These are phyloP conservation scores for Aureoboletus auriporus DNA, from an alignment of 768 basidiomycete genomes.

Conservation along the genomic window DNA sequence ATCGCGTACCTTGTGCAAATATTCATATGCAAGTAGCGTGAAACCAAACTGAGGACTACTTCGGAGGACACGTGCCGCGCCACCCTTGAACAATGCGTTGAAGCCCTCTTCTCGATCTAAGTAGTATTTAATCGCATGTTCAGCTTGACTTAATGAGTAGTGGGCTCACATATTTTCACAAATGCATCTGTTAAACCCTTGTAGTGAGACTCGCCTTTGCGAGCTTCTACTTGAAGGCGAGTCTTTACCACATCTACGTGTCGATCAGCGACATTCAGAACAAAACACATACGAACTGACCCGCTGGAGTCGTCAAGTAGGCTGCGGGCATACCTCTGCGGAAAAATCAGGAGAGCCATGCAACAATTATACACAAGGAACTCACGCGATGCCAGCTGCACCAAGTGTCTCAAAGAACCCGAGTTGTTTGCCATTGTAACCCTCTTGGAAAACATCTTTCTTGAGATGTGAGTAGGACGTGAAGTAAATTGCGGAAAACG, in stretches of 20 bases:
- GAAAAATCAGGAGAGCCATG: conserved; percentile 18
- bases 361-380: conserved; percentile 25
- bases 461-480: conserved; percentile 86
- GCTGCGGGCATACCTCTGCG: conserved; percentile 95
- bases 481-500: conserved; percentile 94
- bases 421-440: conserved; percentile 90
- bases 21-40: conserved; percentile 79
- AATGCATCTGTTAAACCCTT: conserved; percentile 89
- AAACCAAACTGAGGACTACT: conserved; percentile 95
- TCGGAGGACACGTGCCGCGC: conserved; percentile 80
- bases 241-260: conserved; percentile 93
- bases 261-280: conserved; percentile 14
- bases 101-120: conserved; percentile 87
- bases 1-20: conserved; percentile 56
- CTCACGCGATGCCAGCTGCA: conserved; percentile 79
- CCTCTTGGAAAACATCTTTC: conserved; percentile 93
- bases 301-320: conserved; percentile 88
- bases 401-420: conserved; percentile 86
- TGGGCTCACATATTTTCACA: conserved; percentile 74
- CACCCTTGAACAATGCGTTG: conserved; percentile 87
- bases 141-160: conserved; percentile 3
- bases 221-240: conserved; percentile 87
- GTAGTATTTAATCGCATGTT: background rate
- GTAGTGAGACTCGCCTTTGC: conserved; percentile 88
- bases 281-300: conserved; percentile 36